phyloP scores from a whole-genome alignment of 2,329 filamentous ascomycete species.

The Neocucurbitaria cava region DNA sequence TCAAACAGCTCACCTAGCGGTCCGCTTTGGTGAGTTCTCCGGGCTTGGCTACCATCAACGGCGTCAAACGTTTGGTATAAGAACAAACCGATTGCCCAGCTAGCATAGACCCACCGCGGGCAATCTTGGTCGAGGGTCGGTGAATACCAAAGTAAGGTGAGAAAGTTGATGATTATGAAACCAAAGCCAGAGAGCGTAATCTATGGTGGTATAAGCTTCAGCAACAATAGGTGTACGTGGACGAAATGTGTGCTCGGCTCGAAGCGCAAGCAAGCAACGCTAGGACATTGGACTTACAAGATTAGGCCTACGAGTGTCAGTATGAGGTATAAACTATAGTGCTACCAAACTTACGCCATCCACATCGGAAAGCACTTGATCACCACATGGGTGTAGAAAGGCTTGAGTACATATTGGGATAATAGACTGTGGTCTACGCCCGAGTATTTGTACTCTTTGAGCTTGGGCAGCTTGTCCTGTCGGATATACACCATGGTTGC shows the following conservation, averaged over 20 bases:
- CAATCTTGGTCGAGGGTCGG: constrained; percentile 94
- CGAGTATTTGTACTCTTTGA: constrained; percentile 96
- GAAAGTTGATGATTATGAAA: constrained; percentile 87
- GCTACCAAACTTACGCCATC: constrained; percentile 74
- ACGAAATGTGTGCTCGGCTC: constrained; percentile 1
- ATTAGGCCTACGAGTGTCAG: constrained; percentile 46
- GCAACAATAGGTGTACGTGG: neutral
- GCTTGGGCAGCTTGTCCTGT: constrained; percentile 83
- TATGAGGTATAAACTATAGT: neutral
- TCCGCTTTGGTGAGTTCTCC: constrained; percentile 89
- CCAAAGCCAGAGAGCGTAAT: constrained; percentile 91
- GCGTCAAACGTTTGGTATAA: constrained; percentile 99
- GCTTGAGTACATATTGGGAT: constrained; percentile 94
- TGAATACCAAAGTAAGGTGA: constrained; percentile 95
- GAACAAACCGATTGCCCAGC: constrained; percentile 88
- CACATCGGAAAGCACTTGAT: constrained; percentile 94
- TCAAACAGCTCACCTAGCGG: constrained; percentile 96
- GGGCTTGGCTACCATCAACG: constrained; percentile 90
- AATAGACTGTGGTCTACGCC: constrained; percentile 87
- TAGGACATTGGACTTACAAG: constrained; percentile 37
- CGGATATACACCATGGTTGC: constrained; percentile 88
- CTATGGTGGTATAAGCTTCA: constrained; percentile 39
- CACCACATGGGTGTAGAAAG: constrained; percentile 94
- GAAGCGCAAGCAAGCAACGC: neutral
- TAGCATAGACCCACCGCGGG: constrained; percentile 92